Base-by-base conservation (phyloP, 1,284 basidiomycete species). In the Omphalotus olearius region DNA sequence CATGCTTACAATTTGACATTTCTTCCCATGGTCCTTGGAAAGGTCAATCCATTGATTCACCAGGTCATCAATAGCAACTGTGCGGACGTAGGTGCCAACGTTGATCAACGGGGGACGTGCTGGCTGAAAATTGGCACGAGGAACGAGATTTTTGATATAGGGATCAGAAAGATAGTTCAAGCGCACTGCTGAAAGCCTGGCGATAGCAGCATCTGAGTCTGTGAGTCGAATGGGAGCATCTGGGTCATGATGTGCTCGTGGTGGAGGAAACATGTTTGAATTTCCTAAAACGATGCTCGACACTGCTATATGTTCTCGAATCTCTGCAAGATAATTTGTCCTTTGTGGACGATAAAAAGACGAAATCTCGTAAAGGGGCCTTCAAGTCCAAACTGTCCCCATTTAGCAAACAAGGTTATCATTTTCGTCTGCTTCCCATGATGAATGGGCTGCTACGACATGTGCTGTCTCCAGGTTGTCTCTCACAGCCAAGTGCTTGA, bases 81-180 rank as follows among this genome's bases (percentile, higher is more conserved):
- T 87, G 49, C 97, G 81, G 51, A 97, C 82, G 59, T 89, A 91
- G 1, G 96, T 99, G 6, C 96, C 96, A 42, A 98, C 78, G 65
- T 98, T 98, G 74, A 99, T 98, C 58, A 98, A 70, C 0, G 95
- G 95, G 1, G 91, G 81, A 1, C 88, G 75, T 13, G 77, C 62
- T 36, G 79, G 81, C 65, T 88, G 75, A 58, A 82, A 66, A 61
- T 81, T 79, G 6, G 84, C 73, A 13, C 83, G 76, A 23, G 84
- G 76, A 30, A 91, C 75, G 52, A 93, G 76, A 44, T 78, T 65
- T 20, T 71, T 65, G 53, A 88, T 76, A 66, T 79, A 92, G 3
- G 85, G 80, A 67, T 96, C 93, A 6, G 69, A 54, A 35, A 96
- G 69, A 64, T 96, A 96, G 13, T 79, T 77, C 56, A 86, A 85